Evolutionary conservation across 116 monocot species (phyloP), one percentile per base, ranked within the genome.

Genomic region (Iris pallida): DNA sequence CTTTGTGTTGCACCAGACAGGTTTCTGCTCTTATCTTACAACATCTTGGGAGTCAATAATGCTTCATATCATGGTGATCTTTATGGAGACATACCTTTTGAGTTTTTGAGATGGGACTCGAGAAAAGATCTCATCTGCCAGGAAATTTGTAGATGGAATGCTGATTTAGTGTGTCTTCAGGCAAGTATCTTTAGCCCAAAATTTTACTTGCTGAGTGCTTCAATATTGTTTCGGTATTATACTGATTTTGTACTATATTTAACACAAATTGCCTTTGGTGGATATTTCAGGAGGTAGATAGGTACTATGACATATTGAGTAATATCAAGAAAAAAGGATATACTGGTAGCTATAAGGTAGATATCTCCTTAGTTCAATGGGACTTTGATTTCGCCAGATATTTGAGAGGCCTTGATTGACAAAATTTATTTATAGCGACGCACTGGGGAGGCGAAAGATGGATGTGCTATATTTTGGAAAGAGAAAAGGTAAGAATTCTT

Each of bases 391-490:
- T 14, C 13, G 18, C 59, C 17, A 48, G 12, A 13, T 14, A 47
- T 14, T 45, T 42, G 70, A 61, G 3, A 55, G 16, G 61, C 40
- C 18, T 62, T 45, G 3, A 44, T 55, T 55, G 10, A 14, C 42
- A 53, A 58, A 46, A 16, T 14, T 20, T 7, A 20, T 43, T 77
- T 47, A 30, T 16, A 88, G 88, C 56, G 65, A 47, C 81, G 88
- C 53, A 82, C 79, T 59, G 88, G 88, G 16, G 85, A 73, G 15
- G 57, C 74, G 47, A 82, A 71, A 66, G 88, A 88, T 77, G 88
- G 88, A 47, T 88, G 88, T 80, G 81, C 88, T 71, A 54, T 79
- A 16, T 85, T 88, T 68, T 88, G 88, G 88, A 85, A 82, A 85
- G 76, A 79, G 46, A 52, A 76, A 64, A 65, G 64, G 85, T 88